Evolutionary conservation across 371 early-diverging fungal genomes (phyloP), one percentile per base, ranked within the genome.

Genomic region (Mortierella sp.): DNA sequence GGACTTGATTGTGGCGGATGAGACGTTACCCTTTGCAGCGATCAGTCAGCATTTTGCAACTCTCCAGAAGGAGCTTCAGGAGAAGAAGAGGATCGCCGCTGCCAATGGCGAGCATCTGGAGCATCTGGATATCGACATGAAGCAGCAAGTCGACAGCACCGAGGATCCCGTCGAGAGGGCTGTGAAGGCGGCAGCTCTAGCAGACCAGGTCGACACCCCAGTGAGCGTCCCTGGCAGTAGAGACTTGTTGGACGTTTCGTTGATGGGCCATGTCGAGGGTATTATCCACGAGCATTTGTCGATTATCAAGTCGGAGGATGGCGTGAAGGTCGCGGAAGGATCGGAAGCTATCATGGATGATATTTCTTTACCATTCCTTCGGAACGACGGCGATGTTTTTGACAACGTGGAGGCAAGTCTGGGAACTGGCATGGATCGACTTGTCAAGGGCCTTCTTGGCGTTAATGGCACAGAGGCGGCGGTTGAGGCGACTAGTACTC

Each of bases 1-100:
- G 64, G 95, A 95, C 77, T 75, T 93, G 43, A 88, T 95, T 70
- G 87, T 93, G 22, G 89, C 89, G 61, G 96, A 95, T 79, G 87
- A 85, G 24, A 88, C 89, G 14, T 78, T 92, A n/a, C 90, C 92
- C 19, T 93, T 93, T 69, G 79, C 86, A 40, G 87, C 80, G 7
- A 87, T 87, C 22, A 74, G 52, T 55, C 75, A 43, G 1, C 71
- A 76, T 13, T 69, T 71, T 53, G 47, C 77, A 29, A 45, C 40
- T 4, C 34, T 76, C 2, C 76, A 72, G 19, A 71, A 78, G 70
- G 76, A 76, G 10, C 69, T 58, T 11, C 58, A 10, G 4, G 48
- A 52, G 68, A 75, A 73, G 45, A 83, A 83, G 48, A 63, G 45
- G 34, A 53, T 26, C 14, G 40, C 44, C 19, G 53, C 22, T 10